A percentile compares a stretch with the other conserved stretches of the same genome.
Conservation (phyloP, 2,329 filamentous ascomycete species). For the Dothiorella sarmentorum region DNA sequence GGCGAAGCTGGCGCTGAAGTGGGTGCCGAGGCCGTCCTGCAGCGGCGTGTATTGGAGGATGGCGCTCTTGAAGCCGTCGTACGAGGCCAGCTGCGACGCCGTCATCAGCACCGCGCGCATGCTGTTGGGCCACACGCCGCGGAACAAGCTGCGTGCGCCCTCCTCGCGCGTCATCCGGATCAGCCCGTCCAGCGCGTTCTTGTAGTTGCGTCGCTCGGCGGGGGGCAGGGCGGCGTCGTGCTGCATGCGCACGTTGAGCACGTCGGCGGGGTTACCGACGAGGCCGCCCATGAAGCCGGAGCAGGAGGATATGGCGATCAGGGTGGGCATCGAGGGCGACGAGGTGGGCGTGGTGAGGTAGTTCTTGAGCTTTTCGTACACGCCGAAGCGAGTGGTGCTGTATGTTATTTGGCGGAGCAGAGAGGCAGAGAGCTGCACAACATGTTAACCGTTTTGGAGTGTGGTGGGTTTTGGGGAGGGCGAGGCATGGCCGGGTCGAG, state of each 20-base stretch:
- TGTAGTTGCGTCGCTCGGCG: constrained; percentile 78
- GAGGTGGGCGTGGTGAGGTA: constrained; percentile 53
- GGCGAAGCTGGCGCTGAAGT: constrained; percentile 73
- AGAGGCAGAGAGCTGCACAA: constrained; percentile 71
- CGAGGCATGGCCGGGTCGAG: background rate
- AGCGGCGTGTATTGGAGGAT: constrained; percentile 65
- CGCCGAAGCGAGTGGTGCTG: constrained; percentile 90
- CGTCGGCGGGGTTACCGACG: constrained; percentile 90
- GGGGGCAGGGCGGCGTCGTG: constrained; percentile 76
- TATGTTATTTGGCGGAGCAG: constrained; percentile 90
- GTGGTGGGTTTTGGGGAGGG: background rate
- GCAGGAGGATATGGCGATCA: constrained; percentile 76
- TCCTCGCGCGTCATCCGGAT: constrained; percentile 84
- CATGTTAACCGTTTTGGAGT: background rate
- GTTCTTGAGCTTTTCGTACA: constrained; percentile 90
- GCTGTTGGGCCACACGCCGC: constrained; percentile 81
- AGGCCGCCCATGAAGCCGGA: constrained; percentile 88
- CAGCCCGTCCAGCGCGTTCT: constrained; percentile 81
- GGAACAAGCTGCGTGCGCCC: constrained; percentile 71
- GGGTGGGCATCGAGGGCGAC: constrained; percentile 66
- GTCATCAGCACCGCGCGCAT: constrained; percentile 85
- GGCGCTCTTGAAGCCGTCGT: constrained; percentile 74
- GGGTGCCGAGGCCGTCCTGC: constrained; percentile 66
- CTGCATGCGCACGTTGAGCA: constrained; percentile 98
- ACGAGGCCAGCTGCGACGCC: constrained; percentile 75